Evolutionary conservation across 768 basidiomycete genomes (phyloP).

Genomic region (Pulveroboletus sp.): DNA sequence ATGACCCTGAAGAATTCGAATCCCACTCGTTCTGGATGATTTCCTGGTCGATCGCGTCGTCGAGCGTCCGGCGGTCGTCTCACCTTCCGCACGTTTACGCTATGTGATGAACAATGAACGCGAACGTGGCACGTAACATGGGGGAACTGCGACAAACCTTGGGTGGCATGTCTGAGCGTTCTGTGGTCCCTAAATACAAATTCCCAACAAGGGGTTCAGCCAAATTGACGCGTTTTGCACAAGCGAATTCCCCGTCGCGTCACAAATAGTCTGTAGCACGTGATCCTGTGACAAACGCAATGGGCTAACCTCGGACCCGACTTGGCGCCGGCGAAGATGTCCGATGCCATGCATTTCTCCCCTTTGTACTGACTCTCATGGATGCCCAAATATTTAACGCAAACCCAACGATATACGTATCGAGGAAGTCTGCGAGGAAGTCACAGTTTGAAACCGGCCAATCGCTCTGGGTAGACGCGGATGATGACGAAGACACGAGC

Average conservation of each 20-base stretch:
- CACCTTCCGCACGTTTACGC: conserved; percentile 57
- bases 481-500: conserved; percentile 36
- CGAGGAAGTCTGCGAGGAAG: conserved; percentile 44
- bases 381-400: conserved; percentile 70
- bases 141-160: conserved; percentile 27
- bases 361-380: not conserved
- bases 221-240: conserved; percentile 19
- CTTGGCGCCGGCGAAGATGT: not conserved
- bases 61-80: conserved; percentile 25
- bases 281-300: conserved; percentile 20
- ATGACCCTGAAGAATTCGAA: conserved; percentile 16
- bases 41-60: conserved; percentile 45
- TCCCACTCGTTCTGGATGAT: conserved; percentile 37
- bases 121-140: conserved; percentile 5
- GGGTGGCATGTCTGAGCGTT: conserved; percentile 31
- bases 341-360: not conserved
- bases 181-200: not conserved
- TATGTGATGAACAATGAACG: conserved; percentile 28
- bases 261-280: conserved; percentile 14
- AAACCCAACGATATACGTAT: conserved; percentile 77
- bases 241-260: not conserved
- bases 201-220: no score
- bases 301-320: no score
- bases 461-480: conserved; percentile 62
- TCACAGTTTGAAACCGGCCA: conserved; percentile 38